These are phyloP conservation scores for Cyberlindnera xishuangbannaensis DNA, from an alignment of 805 yeast genomes.

Conservation along the genomic window DNA sequence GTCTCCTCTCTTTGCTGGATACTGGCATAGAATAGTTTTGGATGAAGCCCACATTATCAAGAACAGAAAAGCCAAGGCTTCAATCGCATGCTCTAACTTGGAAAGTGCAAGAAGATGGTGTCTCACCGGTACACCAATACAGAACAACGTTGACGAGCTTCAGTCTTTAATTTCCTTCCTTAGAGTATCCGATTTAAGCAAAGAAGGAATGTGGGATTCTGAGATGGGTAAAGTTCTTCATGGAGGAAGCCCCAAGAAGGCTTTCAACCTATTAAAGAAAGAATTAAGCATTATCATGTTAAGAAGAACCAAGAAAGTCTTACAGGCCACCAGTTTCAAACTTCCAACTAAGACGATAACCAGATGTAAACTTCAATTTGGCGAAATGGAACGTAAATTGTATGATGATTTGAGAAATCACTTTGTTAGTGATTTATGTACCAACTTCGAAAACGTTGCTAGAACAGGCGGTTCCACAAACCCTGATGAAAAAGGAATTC, in stretches of 20 bases:
- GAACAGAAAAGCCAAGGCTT: conserved; percentile 39
- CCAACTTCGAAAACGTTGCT: conserved; percentile 3
- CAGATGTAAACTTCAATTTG: conserved; percentile 21
- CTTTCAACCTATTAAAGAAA: conserved; percentile 29
- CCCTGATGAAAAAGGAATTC: conserved; percentile 5
- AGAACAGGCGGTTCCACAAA: background rate
- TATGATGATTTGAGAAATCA: conserved; percentile 22
- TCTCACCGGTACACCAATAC: conserved; percentile 62
- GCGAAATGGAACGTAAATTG: conserved; percentile 22
- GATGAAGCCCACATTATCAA: conserved; percentile 65
- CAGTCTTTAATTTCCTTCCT: conserved; percentile 43
- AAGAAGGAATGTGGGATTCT: conserved; percentile 19
- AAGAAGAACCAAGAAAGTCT: conserved; percentile 38
- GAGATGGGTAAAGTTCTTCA: conserved; percentile 32
- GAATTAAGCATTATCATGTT: conserved; percentile 35
- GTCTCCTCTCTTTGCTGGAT: conserved; percentile 25
- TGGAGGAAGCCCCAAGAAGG: conserved; percentile 30
- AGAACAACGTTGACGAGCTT: conserved; percentile 48
- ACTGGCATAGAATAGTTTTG: conserved; percentile 47
- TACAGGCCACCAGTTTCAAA: conserved; percentile 21
- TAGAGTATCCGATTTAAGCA: conserved; percentile 28
- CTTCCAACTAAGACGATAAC: conserved; percentile 19
- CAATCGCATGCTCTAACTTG: conserved; percentile 40
- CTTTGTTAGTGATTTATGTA: conserved; percentile 11
- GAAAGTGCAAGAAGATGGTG: conserved; percentile 46